Evolutionary conservation across 352 stramenopile genomes (phyloP).

Genomic region (Globisporangium irregulare): DNA sequence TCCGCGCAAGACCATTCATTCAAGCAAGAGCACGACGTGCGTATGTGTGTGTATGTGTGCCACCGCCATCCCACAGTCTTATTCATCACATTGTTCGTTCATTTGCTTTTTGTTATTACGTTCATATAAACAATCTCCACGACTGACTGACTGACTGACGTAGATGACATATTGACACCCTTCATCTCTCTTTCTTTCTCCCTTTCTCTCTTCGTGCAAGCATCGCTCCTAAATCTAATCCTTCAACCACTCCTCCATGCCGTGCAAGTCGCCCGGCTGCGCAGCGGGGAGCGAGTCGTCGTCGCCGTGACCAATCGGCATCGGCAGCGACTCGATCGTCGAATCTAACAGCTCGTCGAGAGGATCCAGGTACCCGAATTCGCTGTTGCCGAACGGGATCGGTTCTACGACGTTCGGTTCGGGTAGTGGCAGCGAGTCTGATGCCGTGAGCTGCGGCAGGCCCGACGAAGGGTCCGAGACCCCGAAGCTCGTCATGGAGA

Average conservation of each 20-base stretch:
- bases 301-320: constrained; percentile 66
- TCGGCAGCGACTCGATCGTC: constrained; percentile 45
- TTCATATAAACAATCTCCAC: constrained; percentile 5
- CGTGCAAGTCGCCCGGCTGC: constrained; percentile 65
- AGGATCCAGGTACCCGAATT: constrained; percentile 39
- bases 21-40: not conserved
- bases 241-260: constrained; percentile 79
- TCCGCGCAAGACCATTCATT: not conserved
- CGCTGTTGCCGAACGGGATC: constrained; percentile 36
- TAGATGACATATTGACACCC: not conserved
- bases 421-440: constrained; percentile 7
- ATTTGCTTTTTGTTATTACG: not conserved
- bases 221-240: constrained; percentile 30
- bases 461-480: constrained; percentile 14
- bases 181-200: not conserved
- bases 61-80: not conserved
- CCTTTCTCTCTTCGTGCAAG: no score
- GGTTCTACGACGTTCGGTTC: constrained; percentile 25
- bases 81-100: not conserved
- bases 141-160: not conserved
- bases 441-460: constrained; percentile 14
- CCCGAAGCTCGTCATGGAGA: constrained; percentile 69
- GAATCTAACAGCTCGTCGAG: constrained; percentile 56
- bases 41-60: not conserved
- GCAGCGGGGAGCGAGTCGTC: constrained; percentile 40